These are phyloP conservation scores for Aegle marmelos DNA, from an alignment of 345 rosid genomes.

Conservation along the genomic window DNA sequence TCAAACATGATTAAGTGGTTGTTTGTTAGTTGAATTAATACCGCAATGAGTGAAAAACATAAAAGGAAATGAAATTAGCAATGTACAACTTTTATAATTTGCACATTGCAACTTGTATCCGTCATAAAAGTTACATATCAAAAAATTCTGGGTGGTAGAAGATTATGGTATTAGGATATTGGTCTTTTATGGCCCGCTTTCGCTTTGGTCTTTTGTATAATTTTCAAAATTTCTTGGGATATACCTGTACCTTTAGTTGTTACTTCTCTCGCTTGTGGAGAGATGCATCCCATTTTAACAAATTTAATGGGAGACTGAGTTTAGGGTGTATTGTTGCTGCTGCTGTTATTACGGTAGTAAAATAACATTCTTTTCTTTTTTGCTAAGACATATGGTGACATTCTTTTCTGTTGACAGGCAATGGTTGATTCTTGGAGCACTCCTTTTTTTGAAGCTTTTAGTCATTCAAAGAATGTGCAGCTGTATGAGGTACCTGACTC, in stretches of 20 bases:
- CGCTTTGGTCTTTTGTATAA: neutral
- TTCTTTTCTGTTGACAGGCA: conserved; percentile 38
- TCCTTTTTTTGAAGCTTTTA: conserved; percentile 64
- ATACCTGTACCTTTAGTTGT: neutral
- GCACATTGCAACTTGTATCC: neutral
- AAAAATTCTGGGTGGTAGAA: neutral
- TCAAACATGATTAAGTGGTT: neutral
- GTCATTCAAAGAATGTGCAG: conserved; percentile 52
- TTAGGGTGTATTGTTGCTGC: neutral
- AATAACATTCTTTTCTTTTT: neutral
- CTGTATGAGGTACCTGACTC: conserved; percentile 68
- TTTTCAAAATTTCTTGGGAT: neutral
- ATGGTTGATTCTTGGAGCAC: conserved; percentile 84
- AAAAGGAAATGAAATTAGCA: neutral
- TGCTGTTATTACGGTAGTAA: neutral
- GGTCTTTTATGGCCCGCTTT: neutral
- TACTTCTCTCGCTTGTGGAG: neutral
- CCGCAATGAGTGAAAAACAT: neutral
- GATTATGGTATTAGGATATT: neutral
- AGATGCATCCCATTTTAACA: neutral
- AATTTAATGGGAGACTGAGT: neutral
- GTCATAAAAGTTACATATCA: neutral
- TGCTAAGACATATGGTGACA: neutral
- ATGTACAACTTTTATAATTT: neutral
- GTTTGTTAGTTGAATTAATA: neutral